Conservation (phyloP, 1,284 basidiomycete genomes). For the Mycosarcoma mackinlayi region DNA sequence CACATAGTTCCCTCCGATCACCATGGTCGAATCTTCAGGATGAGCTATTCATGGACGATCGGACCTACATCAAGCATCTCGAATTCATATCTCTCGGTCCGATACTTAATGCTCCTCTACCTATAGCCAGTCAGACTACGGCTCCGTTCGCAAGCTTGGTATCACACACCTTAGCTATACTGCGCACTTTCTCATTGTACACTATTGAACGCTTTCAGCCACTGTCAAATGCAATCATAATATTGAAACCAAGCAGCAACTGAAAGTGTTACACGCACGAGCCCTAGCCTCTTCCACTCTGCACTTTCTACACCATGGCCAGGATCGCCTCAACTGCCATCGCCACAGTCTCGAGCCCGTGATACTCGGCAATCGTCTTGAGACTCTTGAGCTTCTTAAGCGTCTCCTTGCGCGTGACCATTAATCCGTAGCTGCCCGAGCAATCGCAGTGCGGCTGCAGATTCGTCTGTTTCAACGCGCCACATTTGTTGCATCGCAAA, state of each 20-base stretch:
- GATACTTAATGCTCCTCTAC: no score
- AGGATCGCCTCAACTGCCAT: conserved; percentile 20
- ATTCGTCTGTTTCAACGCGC: conserved; percentile 86
- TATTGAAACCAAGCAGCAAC: background rate
- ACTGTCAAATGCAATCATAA: background rate
- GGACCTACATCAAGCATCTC: no score
- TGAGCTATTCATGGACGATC: no score
- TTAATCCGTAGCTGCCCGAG: conserved; percentile 72
- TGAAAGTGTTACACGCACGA: no score
- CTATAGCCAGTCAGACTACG: no score
- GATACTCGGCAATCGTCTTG: conserved; percentile 52
- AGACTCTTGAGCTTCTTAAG: conserved; percentile 46
- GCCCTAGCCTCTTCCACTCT: no score
- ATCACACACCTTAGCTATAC: no score
- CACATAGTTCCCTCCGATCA: no score
- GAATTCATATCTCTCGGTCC: no score
- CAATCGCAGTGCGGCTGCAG: conserved; percentile 86
- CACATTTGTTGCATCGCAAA: conserved; percentile 81
- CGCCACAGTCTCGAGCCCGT: conserved; percentile 23
- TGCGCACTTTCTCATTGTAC: background rate
- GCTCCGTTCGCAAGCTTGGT: no score
- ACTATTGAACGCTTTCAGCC: background rate
- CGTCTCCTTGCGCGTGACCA: conserved; percentile 56
- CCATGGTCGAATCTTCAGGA: no score
- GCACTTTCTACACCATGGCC: conserved; percentile 20